Evolutionary conservation across 1,284 basidiomycete species (phyloP), one percentile per base, ranked within the genome.

Genomic region (Fomitopsis schrenkii): DNA sequence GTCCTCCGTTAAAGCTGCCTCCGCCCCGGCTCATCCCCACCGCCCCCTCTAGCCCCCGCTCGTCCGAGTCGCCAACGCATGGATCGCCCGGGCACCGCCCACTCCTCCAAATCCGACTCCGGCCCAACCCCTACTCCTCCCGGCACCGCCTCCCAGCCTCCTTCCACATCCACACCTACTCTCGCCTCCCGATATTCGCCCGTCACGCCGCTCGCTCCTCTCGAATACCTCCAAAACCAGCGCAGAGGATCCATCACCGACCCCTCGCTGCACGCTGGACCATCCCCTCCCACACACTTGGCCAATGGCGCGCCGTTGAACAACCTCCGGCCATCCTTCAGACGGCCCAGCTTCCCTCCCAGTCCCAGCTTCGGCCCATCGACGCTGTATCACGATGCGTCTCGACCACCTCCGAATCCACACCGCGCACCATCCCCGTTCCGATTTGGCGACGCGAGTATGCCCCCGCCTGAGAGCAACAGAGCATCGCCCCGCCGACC

Each of bases 211-310:
- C 82, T 93, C 38, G 86, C 87, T 9, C 88, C 90, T 15, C 84
- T 92, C 66, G 86, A 91, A 72, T 87, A 81, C 71, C 81, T 91
- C 33, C 88, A 91, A 73, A 89, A 83, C 62, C 90, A 91, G 69
- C 84, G 90, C 30, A 78, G 90, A 63, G 88, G 88, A 60, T 92
- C 91, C 2, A 87, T 91, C 70, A 90, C 90, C 19, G 90, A 92
- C 76, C 90, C 90, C 3, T 86, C 86, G 53, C 79, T 91, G 58
- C 89, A 90, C 74, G 84, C 85, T 59, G 70, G 65, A 63, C 74
- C 59, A 66, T 63, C 63, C 61, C 73, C 63, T 75, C 76, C 64
- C 62, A 53, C 63, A 33, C 66, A 66, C 50, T 55, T 64, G 4
- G 71, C 66, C 70, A 72, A 66, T 66, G 50, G 61, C 44, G 61